phyloP scores from a whole-genome alignment of 2,329 filamentous ascomycete genomes.

The Trichoderma koningii region DNA sequence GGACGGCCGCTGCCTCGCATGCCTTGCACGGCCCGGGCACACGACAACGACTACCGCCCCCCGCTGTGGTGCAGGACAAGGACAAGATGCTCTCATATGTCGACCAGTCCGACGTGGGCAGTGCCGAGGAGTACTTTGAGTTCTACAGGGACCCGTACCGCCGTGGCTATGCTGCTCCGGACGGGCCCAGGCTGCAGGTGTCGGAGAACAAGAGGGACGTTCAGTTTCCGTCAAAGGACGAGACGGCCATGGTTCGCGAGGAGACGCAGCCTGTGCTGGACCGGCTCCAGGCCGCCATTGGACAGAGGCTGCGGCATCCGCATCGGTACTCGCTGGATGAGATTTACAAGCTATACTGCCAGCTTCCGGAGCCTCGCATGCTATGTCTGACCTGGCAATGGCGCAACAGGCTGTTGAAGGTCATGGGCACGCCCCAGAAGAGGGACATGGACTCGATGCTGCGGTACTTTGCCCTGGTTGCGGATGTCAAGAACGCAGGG shows the following conservation, averaged over 20 bases:
- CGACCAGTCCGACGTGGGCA: slow-evolving; percentile 50
- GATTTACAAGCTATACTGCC: slow-evolving; percentile 53
- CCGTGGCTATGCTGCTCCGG: slow-evolving; percentile 54
- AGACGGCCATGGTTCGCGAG: slow-evolving; percentile 42
- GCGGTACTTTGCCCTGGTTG: slow-evolving; percentile 79
- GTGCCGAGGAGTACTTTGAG: slow-evolving; percentile 56
- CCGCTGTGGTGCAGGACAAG: slow-evolving; percentile 34
- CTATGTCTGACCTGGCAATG: slow-evolving; percentile 51
- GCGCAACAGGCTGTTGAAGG: slow-evolving; percentile 66
- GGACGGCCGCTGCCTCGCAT: slow-evolving; percentile 34
- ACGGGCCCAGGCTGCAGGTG: slow-evolving; percentile 52
- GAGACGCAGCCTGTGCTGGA: slow-evolving; percentile 42
- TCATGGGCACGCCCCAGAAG: slow-evolving; percentile 65
- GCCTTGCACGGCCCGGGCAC: slow-evolving; percentile 29
- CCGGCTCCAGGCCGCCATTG: slow-evolving; percentile 47
- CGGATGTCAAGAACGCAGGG: slow-evolving; percentile 76
- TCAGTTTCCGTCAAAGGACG: slow-evolving; percentile 48
- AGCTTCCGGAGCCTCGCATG: slow-evolving; percentile 56
- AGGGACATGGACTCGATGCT: slow-evolving; percentile 66
- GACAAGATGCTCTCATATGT: slow-evolving; percentile 57
- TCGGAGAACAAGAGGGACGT: slow-evolving; percentile 55
- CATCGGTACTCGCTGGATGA: slow-evolving; percentile 44
- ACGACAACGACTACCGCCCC: slow-evolving; percentile 28
- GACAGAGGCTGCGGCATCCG: slow-evolving; percentile 47
- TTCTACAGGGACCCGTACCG: slow-evolving; percentile 56